Conservation (phyloP, 345 rosid species). For the Cardiospermum halicacabum region DNA sequence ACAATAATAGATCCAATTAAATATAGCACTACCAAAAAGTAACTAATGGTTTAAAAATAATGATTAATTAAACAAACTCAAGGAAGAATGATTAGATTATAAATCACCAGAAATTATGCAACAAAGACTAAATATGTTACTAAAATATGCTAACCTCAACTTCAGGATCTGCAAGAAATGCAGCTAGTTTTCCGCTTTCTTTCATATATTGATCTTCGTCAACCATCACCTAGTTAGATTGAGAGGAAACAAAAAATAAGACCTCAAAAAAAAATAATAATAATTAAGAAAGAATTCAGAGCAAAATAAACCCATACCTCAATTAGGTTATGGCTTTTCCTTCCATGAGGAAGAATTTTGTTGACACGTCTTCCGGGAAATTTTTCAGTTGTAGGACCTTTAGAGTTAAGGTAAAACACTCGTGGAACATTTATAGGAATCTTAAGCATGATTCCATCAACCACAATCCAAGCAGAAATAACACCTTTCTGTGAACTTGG, state of each 20-base stretch:
- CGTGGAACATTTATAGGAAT: conserved; percentile 75
- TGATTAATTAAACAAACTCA: background rate
- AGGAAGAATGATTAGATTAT: background rate
- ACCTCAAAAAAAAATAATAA: background rate
- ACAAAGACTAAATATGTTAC: background rate
- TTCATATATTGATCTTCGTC: conserved; percentile 68
- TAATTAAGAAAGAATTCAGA: conserved; percentile 11
- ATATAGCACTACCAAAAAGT: background rate
- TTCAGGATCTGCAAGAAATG: conserved; percentile 93
- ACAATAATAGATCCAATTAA: background rate
- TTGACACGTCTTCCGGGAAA: conserved; percentile 80
- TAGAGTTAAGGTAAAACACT: conserved; percentile 79
- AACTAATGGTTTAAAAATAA: background rate
- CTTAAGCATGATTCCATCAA: conserved; percentile 87
- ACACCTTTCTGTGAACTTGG: conserved; percentile 56
- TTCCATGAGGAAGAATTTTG: conserved; percentile 87
- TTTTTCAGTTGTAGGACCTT: conserved; percentile 49
- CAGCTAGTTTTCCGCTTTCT: conserved; percentile 69
- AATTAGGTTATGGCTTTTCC: conserved; percentile 58
- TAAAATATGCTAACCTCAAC: conserved; percentile 58
- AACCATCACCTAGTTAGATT: conserved; percentile 42
- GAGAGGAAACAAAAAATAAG: conserved; percentile 8
- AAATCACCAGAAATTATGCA: background rate
- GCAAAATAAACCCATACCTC: conserved; percentile 47
- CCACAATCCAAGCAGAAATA: conserved; percentile 86